Percentiles rank a stretch among this genome's conserved stretches.
phyloP scores from a whole-genome alignment of 768 basidiomycete genomes.

The Kwoniella newhampshirensis region DNA sequence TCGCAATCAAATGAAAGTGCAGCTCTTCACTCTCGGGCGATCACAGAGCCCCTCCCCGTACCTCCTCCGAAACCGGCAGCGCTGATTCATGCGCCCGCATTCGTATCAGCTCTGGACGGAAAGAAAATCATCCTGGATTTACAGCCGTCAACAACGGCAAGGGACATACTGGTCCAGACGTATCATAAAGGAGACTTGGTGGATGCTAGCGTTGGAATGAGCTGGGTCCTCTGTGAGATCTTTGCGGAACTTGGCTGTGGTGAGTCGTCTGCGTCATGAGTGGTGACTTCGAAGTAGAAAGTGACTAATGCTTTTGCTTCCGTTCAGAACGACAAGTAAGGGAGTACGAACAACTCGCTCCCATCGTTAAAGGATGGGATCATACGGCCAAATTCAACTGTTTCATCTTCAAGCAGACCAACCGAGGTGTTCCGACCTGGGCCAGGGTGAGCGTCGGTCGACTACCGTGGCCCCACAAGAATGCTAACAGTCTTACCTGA shows the following conservation, averaged over 20 bases:
- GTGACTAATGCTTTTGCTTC: conserved; percentile 8
- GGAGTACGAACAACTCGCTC: conserved; percentile 76
- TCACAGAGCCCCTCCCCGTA: conserved; percentile 20
- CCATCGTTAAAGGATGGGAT: conserved; percentile 84
- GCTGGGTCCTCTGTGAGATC: conserved; percentile 88
- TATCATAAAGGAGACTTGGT: conserved; percentile 66
- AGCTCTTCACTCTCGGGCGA: conserved; percentile 15
- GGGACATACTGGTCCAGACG: conserved; percentile 69
- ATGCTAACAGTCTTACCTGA: background rate
- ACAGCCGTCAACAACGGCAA: conserved; percentile 65
- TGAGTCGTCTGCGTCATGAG: conserved; percentile 57
- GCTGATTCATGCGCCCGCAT: conserved; percentile 17
- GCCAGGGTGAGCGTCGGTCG: conserved; percentile 33
- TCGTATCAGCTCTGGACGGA: conserved; percentile 28
- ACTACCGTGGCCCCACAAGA: background rate
- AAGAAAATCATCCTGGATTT: conserved; percentile 66
- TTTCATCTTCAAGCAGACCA: conserved; percentile 74
- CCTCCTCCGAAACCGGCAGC: background rate
- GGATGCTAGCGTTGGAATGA: conserved; percentile 58
- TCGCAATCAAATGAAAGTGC: conserved; percentile 10
- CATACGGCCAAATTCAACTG: conserved; percentile 75
- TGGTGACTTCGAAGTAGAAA: background rate
- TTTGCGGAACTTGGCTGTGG: conserved; percentile 92
- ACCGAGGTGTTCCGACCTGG: conserved; percentile 61
- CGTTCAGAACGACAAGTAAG: conserved; percentile 87